These are phyloP conservation scores for Colletotrichum salicis DNA, from an alignment of 2,329 filamentous ascomycete genomes.

Conservation along the genomic window DNA sequence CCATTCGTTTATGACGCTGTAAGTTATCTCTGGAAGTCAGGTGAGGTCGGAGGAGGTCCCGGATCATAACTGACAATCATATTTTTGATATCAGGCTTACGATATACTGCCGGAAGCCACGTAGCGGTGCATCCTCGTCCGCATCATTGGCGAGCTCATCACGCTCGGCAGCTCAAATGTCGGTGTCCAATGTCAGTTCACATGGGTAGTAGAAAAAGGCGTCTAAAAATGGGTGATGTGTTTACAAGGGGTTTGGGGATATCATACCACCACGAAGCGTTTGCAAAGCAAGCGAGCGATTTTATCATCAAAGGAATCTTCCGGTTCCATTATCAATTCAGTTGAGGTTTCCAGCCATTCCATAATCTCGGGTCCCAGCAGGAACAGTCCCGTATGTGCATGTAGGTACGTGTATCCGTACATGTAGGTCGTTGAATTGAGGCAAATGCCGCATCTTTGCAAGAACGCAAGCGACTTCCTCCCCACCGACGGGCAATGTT, in stretches of 20 bases:
- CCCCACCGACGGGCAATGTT: neutral
- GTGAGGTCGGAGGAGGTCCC: neutral
- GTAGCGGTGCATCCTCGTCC: slow-evolving; percentile 38
- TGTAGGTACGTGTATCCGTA: neutral
- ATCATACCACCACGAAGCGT: slow-evolving; percentile 10
- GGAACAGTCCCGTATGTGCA: neutral
- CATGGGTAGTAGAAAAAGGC: neutral
- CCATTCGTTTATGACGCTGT: slow-evolving; percentile 53
- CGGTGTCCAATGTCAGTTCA: slow-evolving; percentile 18
- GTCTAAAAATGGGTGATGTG: neutral
- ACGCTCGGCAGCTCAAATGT: slow-evolving; percentile 18
- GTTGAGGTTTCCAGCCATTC: neutral
- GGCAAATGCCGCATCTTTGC: neutral
- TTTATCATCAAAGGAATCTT: neutral
- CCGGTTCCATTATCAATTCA: no score
- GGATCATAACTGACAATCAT: slow-evolving; percentile 29
- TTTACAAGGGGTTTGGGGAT: slow-evolving; percentile 6
- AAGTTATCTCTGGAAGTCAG: slow-evolving; percentile 36
- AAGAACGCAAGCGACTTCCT: neutral
- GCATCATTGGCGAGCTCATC: slow-evolving; percentile 29
- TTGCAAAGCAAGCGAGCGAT: slow-evolving; percentile 6
- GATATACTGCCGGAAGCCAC: slow-evolving; percentile 43
- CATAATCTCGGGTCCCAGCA: neutral
- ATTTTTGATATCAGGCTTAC: slow-evolving; percentile 42
- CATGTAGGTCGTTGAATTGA: neutral